Base-by-base conservation (phyloP, 352 stramenopile genomes). In the Aphanomyces cochlioides region DNA sequence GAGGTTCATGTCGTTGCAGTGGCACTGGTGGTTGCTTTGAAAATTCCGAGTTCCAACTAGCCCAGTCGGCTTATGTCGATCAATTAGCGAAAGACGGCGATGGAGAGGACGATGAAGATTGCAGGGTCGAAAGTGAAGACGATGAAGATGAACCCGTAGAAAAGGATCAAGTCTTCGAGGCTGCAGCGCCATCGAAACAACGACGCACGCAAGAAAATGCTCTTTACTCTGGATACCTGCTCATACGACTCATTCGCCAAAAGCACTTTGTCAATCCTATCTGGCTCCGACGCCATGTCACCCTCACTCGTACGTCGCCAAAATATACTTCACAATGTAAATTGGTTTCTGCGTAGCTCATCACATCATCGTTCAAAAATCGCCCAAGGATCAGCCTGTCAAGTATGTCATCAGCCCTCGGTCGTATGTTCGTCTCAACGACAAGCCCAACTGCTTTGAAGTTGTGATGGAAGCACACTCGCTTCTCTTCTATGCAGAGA, bases 11-110 rank as follows among this genome's bases (percentile, higher is more conserved):
- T 45, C 58, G 72, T 5, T 95, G 87, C 58, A 36, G 66, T 13
- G 50, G 50, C 50, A n/a, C 43, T 50, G 84, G 87, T n/a, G 80
- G 83, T 8, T 95, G 85, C 34, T 80, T 87, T 36, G 74, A 77
- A 37, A 79, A 88, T 47, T 95, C 87, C 5, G 75, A 77, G 4
- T 92, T 88, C 74, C 85, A 93, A 39, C 19, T 61, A 7, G 54
- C 54, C 19, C 54, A 61, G 54, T 12, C 39, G 28, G 28, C 12
- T 45, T 37, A 40, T 40, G 54, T 61, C 34, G 54, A 61, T 37
- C 19, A 37, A 3, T 13, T 40, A n/a, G 6, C n/a, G 19, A 37
- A 28, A 7, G 54, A 1, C 54, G 19, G 43, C 54, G 8, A 17
- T 13, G 43, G 54, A 28, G 28, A 13, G 28, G 5, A 37, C 6